Percentiles rank a stretch among this genome's conserved stretches.
Conservation (phyloP, 345 rosid species). For the Aquilaria malaccensis region DNA sequence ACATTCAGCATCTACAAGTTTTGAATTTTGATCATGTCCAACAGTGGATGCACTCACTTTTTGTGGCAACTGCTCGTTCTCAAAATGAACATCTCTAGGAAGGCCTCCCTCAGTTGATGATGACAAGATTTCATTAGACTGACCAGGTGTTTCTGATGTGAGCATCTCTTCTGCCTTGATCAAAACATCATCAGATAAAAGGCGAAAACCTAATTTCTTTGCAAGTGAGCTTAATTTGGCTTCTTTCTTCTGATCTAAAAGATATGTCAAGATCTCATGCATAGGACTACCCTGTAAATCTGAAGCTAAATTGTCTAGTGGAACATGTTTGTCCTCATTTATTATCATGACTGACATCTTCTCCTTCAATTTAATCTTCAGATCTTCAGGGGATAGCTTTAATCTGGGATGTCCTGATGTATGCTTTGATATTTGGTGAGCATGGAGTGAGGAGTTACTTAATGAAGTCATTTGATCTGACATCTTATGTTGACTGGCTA, state of each 20-base stretch:
- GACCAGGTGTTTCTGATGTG: constrained; percentile 33
- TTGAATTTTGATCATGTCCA: constrained; percentile 21
- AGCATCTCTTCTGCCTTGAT: constrained; percentile 34
- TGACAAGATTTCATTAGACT: constrained; percentile 28
- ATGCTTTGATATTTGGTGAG: constrained; percentile 24
- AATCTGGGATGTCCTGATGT: constrained; percentile 37
- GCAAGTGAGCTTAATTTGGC: constrained; percentile 65
- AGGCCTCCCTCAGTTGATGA: constrained; percentile 27
- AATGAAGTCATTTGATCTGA: constrained; percentile 22
- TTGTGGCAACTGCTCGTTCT: constrained; percentile 22
- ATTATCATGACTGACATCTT: constrained; percentile 66
- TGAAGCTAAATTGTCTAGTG: constrained; percentile 41
- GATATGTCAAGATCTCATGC: constrained; percentile 54
- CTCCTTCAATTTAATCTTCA: constrained; percentile 42
- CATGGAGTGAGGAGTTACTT: constrained; percentile 27
- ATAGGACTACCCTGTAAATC: constrained; percentile 60
- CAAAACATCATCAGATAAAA: constrained; percentile 66
- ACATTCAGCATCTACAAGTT: constrained; percentile 23
- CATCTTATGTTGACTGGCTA: constrained; percentile 39
- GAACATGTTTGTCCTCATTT: constrained; percentile 53
- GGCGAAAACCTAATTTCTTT: constrained; percentile 79
- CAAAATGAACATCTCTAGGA: constrained; percentile 19
- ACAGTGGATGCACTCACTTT: constrained; percentile 19
- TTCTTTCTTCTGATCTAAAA: constrained; percentile 62
- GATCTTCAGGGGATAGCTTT: constrained; percentile 29